A percentile compares a stretch with the other conserved stretches of the same genome.
These are phyloP conservation scores for Physaria fendleri DNA, from an alignment of 345 rosid genomes.

Conservation along the genomic window DNA sequence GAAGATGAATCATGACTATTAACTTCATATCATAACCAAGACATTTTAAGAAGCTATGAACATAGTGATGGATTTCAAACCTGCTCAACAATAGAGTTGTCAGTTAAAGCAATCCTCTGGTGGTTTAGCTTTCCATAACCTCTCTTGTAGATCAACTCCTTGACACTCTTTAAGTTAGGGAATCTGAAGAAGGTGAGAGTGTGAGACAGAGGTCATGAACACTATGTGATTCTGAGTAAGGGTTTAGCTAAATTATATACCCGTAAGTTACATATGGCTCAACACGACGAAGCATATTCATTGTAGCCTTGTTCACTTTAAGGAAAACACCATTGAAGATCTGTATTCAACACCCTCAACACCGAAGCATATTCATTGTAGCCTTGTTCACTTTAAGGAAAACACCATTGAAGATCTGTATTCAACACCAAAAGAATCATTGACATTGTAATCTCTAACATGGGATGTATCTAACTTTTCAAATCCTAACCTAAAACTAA, in stretches of 20 bases:
- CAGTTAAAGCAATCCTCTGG: constrained; percentile 50
- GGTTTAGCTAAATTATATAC: constrained; percentile 23
- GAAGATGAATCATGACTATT: too few relatives aligned
- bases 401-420: constrained; percentile 70
- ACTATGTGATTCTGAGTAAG: not conserved
- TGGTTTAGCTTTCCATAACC: constrained; percentile 63
- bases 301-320: constrained; percentile 39
- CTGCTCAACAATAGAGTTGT: constrained; percentile 58
- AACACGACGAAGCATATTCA: constrained; percentile 72
- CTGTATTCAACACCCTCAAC: too few relatives aligned
- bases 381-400: constrained; percentile 52
- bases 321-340: constrained; percentile 76
- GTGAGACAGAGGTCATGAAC: too few relatives aligned
- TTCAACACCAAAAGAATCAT: too few relatives aligned
- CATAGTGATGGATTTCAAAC: too few relatives aligned
- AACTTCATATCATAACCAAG: too few relatives aligned
- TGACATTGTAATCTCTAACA: too few relatives aligned
- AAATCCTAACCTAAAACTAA: not conserved
- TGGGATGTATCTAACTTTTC: too few relatives aligned
- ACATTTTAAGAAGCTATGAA: too few relatives aligned
- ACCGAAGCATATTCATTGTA: too few relatives aligned
- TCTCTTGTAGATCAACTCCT: constrained; percentile 67
- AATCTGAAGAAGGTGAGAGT: constrained; percentile 31
- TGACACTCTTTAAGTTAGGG: constrained; percentile 68
- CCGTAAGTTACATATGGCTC: constrained; percentile 78